Conservation (phyloP, 352 stramenopile genomes). For the Pythium dissotocum region DNA sequence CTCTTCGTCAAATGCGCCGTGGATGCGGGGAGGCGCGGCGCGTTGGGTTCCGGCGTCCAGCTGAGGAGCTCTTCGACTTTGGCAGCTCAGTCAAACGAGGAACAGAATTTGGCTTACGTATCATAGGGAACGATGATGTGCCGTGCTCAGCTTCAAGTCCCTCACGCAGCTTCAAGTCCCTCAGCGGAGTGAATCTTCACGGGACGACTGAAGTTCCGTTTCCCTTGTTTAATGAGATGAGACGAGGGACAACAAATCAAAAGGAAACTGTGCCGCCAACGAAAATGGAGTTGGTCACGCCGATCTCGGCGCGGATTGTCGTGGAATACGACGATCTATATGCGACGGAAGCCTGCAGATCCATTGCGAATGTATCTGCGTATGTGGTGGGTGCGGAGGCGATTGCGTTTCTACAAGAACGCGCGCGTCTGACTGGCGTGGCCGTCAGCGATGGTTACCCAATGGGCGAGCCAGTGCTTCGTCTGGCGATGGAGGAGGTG, state of each 20-base stretch:
- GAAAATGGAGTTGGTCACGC: slow-evolving; percentile 1
- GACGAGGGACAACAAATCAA: background rate
- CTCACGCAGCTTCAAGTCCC: slow-evolving; percentile 29
- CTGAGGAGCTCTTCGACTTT: background rate
- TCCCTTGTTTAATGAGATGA: slow-evolving; percentile 14
- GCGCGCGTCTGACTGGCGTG: slow-evolving; percentile 13
- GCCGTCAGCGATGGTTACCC: background rate
- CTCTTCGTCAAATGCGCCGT: slow-evolving; percentile 17
- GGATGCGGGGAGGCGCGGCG: background rate
- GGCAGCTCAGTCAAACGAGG: background rate
- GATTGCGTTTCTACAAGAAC: background rate
- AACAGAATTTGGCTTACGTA: slow-evolving; percentile 22
- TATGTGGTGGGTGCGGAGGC: background rate
- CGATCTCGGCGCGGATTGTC: slow-evolving; percentile 11
- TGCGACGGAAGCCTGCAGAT: background rate
- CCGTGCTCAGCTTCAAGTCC: slow-evolving; percentile 4
- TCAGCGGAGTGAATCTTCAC: background rate
- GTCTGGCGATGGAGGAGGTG: slow-evolving; percentile 54
- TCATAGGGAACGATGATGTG: slow-evolving; percentile 16
- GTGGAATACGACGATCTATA: slow-evolving; percentile 8
- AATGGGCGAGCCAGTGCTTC: slow-evolving; percentile 26
- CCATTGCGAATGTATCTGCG: slow-evolving; percentile 2
- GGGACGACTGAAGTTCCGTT: slow-evolving; percentile 5
- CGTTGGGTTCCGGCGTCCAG: background rate
- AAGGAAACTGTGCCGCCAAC: background rate